These are phyloP conservation scores for Solanum sejunctum DNA, from an alignment of 257 asterid genomes.

Conservation along the genomic window DNA sequence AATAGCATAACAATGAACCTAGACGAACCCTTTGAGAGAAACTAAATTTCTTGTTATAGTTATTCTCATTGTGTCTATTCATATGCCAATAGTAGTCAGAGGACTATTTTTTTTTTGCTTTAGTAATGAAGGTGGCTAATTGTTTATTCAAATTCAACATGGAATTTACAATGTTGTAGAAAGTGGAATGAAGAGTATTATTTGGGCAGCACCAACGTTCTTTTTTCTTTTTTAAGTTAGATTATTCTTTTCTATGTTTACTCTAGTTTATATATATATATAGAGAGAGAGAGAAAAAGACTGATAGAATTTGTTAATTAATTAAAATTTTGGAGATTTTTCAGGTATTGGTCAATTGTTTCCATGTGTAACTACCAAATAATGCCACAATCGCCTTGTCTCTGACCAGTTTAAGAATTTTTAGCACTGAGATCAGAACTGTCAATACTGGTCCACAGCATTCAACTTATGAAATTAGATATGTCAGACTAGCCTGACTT, in stretches of 20 bases:
- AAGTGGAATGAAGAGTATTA: too few relatives aligned
- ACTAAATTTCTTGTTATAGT: background rate
- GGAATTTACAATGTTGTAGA: too few relatives aligned
- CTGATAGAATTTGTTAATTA: background rate
- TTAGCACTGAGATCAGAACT: too few relatives aligned
- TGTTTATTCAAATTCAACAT: too few relatives aligned
- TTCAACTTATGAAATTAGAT: too few relatives aligned
- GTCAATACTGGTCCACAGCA: too few relatives aligned
- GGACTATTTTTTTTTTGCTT: background rate
- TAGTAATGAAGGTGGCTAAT: too few relatives aligned
- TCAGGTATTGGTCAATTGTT: background rate
- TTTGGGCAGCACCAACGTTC: slow-evolving; percentile 10
- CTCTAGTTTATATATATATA: background rate
- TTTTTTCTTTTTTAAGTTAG: background rate
- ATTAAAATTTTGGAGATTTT: background rate
- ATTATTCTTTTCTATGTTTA: background rate
- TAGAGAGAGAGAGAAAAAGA: background rate
- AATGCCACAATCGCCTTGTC: background rate
- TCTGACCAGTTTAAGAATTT: too few relatives aligned
- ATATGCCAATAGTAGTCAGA: background rate
- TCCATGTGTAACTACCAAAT: background rate
- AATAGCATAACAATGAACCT: background rate
- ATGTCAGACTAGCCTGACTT: too few relatives aligned
- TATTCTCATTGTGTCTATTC: background rate
- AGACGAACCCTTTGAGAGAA: background rate